A percentile compares a stretch with the other conserved stretches of the same genome.
phyloP scores from a whole-genome alignment of 345 rosid species.

The Eucalyptus cloeziana region DNA sequence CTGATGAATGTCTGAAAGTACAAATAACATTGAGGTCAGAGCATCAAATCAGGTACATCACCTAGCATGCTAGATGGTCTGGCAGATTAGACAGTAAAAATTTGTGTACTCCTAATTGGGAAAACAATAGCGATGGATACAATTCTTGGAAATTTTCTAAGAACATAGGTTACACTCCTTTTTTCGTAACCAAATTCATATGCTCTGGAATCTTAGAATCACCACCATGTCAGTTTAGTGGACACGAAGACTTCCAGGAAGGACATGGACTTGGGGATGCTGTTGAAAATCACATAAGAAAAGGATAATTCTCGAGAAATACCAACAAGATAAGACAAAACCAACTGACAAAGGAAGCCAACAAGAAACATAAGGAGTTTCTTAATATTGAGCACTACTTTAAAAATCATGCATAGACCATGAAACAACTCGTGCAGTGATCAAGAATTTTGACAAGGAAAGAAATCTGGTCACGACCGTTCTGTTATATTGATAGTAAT shows the following conservation, averaged over 20 bases:
- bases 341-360: background rate
- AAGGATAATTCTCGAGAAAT: background rate
- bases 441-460: background rate
- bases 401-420: background rate
- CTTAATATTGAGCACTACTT: background rate
- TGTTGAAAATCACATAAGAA: background rate
- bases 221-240: background rate
- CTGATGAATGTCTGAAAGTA: conserved; percentile 56
- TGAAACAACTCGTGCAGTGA: background rate
- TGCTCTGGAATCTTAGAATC: background rate
- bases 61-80: background rate
- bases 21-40: background rate
- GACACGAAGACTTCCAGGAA: background rate
- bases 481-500: background rate
- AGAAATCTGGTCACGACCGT: background rate
- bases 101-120: background rate
- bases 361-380: background rate
- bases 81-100: background rate
- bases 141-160: background rate
- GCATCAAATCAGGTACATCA: background rate
- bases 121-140: background rate
- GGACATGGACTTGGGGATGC: background rate
- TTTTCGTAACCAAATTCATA: background rate
- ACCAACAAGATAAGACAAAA: background rate
- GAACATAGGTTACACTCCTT: background rate